These are phyloP conservation scores for Colletotrichum somersetense DNA, from an alignment of 2,329 filamentous ascomycete species.

Conservation along the genomic window DNA sequence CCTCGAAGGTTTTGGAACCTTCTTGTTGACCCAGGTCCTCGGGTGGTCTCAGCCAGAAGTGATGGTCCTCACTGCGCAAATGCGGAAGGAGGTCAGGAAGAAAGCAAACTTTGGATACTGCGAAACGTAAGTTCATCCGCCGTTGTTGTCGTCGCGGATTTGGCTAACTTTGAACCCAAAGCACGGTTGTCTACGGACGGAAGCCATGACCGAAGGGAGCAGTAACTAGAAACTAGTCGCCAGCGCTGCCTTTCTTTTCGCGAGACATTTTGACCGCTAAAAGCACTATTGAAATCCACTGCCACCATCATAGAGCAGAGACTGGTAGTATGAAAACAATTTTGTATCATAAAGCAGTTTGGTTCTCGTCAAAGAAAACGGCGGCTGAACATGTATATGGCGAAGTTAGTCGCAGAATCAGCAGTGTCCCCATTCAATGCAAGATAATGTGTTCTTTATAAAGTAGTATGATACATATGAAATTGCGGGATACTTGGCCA, in stretches of 20 bases:
- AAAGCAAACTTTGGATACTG: slow-evolving; percentile 29
- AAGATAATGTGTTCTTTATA: neutral
- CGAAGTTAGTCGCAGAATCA: no score
- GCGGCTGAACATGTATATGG: neutral
- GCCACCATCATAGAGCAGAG: neutral
- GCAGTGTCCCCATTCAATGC: no score
- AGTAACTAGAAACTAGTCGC: no score
- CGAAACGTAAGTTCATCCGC: slow-evolving; percentile 21
- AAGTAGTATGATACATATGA: no score
- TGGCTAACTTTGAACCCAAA: neutral
- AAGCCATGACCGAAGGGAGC: neutral
- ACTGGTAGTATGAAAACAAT: neutral
- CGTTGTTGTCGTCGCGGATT: no score
- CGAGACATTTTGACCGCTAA: neutral
- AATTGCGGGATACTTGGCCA: no score
- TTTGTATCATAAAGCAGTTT: no score
- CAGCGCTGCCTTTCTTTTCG: neutral
- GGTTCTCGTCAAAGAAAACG: neutral
- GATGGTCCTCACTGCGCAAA: slow-evolving; percentile 45
- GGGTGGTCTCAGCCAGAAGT: slow-evolving; percentile 46
- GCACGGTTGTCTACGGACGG: neutral
- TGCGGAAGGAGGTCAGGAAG: slow-evolving; percentile 41
- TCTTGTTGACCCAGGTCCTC: slow-evolving; percentile 48
- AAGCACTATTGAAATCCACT: neutral
- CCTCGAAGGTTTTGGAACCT: slow-evolving; percentile 48